Evolutionary conservation across 306 rosid genomes (phyloP).

Genomic region (Arachis hypogaea): DNA sequence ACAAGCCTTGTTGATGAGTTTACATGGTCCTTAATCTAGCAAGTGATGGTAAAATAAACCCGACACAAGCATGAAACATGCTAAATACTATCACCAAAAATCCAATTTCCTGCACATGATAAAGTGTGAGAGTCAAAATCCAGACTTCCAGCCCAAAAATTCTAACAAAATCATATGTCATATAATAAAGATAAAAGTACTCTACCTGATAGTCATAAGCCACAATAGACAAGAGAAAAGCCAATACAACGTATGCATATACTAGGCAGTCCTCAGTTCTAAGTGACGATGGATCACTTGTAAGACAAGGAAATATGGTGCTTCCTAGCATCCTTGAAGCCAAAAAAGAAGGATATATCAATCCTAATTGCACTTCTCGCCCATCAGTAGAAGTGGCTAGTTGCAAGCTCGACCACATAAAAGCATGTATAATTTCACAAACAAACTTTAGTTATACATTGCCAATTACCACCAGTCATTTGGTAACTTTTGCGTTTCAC

Average conservation of each 20-base stretch:
- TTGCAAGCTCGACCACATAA: no score
- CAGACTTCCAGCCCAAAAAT: no score
- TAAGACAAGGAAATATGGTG: conserved; percentile 80
- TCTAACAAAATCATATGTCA: no score
- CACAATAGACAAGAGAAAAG: conserved; percentile 63
- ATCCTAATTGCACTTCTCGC: no score
- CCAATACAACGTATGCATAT: conserved; percentile 60
- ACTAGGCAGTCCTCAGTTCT: conserved; percentile 82
- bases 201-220: conserved; percentile 93
- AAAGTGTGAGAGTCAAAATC: no score
- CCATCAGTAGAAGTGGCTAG: no score
- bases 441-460: no score
- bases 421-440: no score
- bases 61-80: conserved; percentile 76
- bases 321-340: conserved; percentile 96
- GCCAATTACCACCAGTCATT: no score
- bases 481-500: no score
- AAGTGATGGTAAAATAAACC: conserved; percentile 84
- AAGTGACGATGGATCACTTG: conserved; percentile 65
- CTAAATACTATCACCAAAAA: conserved; percentile 62
- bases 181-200: not conserved
- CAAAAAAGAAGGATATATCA: conserved; percentile 71
- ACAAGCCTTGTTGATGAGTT: conserved; percentile 34
- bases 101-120: no score
- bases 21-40: conserved; percentile 96